A percentile compares a stretch with the other conserved stretches of the same genome.
phyloP scores from a whole-genome alignment of 441 rosid genomes.

The Theobroma grandiflorum region DNA sequence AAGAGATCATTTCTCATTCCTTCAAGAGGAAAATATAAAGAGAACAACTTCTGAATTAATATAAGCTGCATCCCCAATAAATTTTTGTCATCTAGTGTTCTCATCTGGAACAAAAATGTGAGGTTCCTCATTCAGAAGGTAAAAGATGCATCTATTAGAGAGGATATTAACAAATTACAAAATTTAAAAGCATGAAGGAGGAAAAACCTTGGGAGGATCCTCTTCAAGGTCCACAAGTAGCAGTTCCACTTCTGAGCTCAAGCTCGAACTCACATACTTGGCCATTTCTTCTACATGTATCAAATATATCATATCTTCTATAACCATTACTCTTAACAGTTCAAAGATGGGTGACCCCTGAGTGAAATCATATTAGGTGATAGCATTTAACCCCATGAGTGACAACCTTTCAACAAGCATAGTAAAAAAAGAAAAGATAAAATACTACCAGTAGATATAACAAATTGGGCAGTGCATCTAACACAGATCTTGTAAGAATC shows the following conservation, averaged over 20 bases:
- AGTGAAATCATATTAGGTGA: background rate
- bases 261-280: conserved; percentile 61
- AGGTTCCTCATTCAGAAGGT: conserved; percentile 7
- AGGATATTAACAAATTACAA: background rate
- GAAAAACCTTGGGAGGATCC: conserved; percentile 88
- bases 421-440: background rate
- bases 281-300: conserved; percentile 64
- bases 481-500: background rate
- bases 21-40: conserved; percentile 53
- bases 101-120: conserved; percentile 63
- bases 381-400: background rate
- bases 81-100: conserved; percentile 52
- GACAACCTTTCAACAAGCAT: background rate
- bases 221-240: conserved; percentile 76
- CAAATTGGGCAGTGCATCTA: background rate
- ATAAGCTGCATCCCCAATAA: conserved; percentile 58
- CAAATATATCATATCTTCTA: conserved; percentile 93
- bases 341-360: conserved; percentile 65
- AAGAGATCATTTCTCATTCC: conserved; percentile 37
- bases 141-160: conserved; percentile 15
- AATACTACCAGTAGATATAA: background rate
- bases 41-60: conserved; percentile 68
- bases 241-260: conserved; percentile 58
- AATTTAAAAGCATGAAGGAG: conserved; percentile 14
- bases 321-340: conserved; percentile 73